These are phyloP conservation scores for Dendrobium nobile DNA, from an alignment of 106 monocot genomes.

Conservation along the genomic window DNA sequence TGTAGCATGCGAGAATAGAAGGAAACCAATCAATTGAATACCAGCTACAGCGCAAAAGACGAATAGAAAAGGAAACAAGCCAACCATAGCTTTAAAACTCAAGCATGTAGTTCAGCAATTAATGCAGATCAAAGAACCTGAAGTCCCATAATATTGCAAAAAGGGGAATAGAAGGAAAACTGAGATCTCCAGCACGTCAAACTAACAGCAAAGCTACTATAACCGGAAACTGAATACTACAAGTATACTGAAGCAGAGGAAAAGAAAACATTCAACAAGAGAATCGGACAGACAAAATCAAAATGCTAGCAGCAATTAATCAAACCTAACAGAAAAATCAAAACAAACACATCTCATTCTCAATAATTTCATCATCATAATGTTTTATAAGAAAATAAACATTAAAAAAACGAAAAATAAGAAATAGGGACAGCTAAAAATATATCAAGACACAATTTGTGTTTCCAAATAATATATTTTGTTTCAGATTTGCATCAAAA, in stretches of 20 bases:
- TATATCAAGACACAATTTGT: background rate
- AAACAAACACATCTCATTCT: background rate
- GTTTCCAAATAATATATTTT: background rate
- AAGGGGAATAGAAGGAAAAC: background rate
- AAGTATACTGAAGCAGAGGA: background rate
- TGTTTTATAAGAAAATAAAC: background rate
- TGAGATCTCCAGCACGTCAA: background rate
- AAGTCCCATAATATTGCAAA: background rate
- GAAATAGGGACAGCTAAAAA: background rate
- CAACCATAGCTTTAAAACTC: background rate
- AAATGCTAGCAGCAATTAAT: background rate
- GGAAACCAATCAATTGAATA: background rate
- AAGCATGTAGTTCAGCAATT: background rate
- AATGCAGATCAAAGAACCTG: background rate
- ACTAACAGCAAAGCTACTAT: background rate
- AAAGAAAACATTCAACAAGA: background rate
- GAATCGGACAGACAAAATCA: background rate
- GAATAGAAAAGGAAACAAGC: background rate
- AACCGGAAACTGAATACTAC: background rate
- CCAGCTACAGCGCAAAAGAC: background rate
- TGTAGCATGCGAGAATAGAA: background rate
- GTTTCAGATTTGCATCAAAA: background rate
- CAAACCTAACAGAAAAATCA: background rate
- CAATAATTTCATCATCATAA: background rate
- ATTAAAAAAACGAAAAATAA: background rate